A percentile compares a stretch with the other conserved stretches of the same genome.
These are phyloP conservation scores for Musa troglodytarum DNA, from an alignment of 176 grass and related monocot genomes.

Conservation along the genomic window DNA sequence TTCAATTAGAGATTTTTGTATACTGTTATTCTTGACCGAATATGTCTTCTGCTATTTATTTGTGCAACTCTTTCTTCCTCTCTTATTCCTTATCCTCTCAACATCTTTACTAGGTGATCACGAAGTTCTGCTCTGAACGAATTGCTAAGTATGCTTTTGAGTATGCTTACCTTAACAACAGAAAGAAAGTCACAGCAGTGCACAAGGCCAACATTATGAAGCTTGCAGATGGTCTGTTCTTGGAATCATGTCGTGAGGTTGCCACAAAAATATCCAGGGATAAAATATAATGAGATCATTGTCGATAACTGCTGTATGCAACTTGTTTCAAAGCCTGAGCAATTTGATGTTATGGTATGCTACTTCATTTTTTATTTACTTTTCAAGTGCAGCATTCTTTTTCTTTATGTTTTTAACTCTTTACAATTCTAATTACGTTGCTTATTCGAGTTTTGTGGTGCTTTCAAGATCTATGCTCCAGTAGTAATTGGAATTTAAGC, in stretches of 20 bases:
- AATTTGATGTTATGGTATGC: conserved; percentile 99
- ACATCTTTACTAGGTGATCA: conserved; percentile 67
- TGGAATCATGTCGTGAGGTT: conserved; percentile 94
- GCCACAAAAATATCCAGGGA: conserved; percentile 89
- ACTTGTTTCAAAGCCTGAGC: conserved; percentile 88
- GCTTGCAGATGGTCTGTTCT: conserved; percentile 92
- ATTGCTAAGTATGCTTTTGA: conserved; percentile 99
- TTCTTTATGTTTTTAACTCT: too few species aligned
- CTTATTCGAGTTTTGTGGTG: too few species aligned
- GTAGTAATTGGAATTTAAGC: too few species aligned
- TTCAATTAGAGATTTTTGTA: not conserved
- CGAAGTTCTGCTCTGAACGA: conserved; percentile 97
- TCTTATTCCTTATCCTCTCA: conserved; percentile 16
- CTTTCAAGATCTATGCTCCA: too few species aligned
- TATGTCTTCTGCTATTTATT: not conserved
- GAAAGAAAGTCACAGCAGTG: conserved; percentile 94
- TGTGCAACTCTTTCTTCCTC: not conserved
- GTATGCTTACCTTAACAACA: conserved; percentile 97
- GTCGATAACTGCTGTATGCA: conserved; percentile 99
- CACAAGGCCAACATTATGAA: conserved; percentile 99
- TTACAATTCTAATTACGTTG: too few species aligned
- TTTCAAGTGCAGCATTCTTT: too few species aligned
- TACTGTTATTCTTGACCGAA: not conserved
- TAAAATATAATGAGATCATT: conserved; percentile 87
- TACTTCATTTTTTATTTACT: not conserved